phyloP scores from a whole-genome alignment of 495 filamentous ascomycete genomes.

The Massariosphaeria phaeospora region DNA sequence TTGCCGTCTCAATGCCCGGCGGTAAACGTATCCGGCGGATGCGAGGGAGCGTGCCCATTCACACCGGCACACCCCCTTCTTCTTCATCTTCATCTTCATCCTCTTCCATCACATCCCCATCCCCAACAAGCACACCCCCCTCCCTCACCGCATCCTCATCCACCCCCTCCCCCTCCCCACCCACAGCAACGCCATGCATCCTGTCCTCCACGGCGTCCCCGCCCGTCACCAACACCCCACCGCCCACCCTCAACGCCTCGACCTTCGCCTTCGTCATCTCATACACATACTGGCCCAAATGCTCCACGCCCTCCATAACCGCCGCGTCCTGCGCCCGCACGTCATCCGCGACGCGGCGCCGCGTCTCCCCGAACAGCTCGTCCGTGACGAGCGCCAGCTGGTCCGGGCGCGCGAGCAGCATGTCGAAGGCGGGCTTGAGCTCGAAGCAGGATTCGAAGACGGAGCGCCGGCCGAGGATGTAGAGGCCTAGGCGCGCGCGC shows the following conservation, averaged over 20 bases:
- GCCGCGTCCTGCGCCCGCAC: constrained; percentile 50
- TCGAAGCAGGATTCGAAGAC: constrained; percentile 89
- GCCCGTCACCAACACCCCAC: constrained; percentile 2
- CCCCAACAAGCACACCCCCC: neutral
- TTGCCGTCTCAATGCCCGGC: no score
- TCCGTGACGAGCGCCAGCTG: constrained; percentile 75
- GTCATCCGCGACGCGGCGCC: constrained; percentile 51
- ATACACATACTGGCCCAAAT: constrained; percentile 93
- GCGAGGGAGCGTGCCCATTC: no score
- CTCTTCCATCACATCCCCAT: neutral
- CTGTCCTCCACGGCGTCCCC: neutral
- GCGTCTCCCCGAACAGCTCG: constrained; percentile 73
- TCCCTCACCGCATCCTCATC: neutral
- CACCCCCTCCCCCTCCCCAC: neutral
- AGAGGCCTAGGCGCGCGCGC: constrained; percentile 83
- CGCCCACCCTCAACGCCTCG: constrained; percentile 52
- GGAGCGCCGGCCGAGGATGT: constrained; percentile 83
- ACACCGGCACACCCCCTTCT: no score
- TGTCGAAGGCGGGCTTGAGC: constrained; percentile 75
- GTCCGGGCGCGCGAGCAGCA: constrained; percentile 62
- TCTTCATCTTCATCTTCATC: neutral
- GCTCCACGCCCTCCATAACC: constrained; percentile 85
- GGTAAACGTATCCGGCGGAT: no score
- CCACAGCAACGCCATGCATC: neutral
- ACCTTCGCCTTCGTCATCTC: constrained; percentile 91